Evolutionary conservation across 2,329 filamentous ascomycete species (phyloP).

Genomic region (Cladobotryum mycophilum): DNA sequence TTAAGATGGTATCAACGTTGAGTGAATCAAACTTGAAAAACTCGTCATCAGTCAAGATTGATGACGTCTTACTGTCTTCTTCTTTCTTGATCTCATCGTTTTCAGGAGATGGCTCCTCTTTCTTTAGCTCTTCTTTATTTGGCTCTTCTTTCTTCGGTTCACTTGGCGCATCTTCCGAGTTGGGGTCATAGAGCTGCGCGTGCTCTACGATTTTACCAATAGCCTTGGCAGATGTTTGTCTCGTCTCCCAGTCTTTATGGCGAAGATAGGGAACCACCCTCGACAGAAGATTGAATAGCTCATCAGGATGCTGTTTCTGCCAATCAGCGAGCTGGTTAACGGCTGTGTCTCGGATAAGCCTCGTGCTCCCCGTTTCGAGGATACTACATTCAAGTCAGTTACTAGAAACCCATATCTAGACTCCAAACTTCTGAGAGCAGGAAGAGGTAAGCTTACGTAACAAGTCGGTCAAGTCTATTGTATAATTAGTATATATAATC

Average conservation of each 20-base stretch:
- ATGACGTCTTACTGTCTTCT: constrained; percentile 50
- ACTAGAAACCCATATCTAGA: background rate
- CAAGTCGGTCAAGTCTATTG: constrained; percentile 70
- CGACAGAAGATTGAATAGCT: constrained; percentile 90
- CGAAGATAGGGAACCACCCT: constrained; percentile 92
- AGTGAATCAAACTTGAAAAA: constrained; percentile 67
- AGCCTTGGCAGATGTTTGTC: constrained; percentile 87
- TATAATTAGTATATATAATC: constrained; percentile 6
- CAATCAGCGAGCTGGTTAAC: constrained; percentile 96
- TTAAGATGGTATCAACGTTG: constrained; percentile 73
- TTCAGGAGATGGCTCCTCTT: constrained; percentile 29
- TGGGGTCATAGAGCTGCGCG: constrained; percentile 82
- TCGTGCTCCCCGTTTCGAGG: constrained; percentile 94
- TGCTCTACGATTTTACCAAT: constrained; percentile 91
- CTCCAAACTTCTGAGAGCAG: background rate
- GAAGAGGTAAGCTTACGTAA: constrained; percentile 61
- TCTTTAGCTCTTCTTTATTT: constrained; percentile 35
- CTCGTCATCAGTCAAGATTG: constrained; percentile 45
- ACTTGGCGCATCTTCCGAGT: constrained; percentile 58
- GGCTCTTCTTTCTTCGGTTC: constrained; percentile 35
- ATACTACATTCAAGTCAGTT: constrained; percentile 50
- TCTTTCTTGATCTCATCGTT: constrained; percentile 53
- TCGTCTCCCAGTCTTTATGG: constrained; percentile 95
- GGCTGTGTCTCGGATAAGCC: constrained; percentile 91
- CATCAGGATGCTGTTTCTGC: constrained; percentile 96